phyloP scores from a whole-genome alignment of 306 rosid species.

The Hippophae rhamnoides region DNA sequence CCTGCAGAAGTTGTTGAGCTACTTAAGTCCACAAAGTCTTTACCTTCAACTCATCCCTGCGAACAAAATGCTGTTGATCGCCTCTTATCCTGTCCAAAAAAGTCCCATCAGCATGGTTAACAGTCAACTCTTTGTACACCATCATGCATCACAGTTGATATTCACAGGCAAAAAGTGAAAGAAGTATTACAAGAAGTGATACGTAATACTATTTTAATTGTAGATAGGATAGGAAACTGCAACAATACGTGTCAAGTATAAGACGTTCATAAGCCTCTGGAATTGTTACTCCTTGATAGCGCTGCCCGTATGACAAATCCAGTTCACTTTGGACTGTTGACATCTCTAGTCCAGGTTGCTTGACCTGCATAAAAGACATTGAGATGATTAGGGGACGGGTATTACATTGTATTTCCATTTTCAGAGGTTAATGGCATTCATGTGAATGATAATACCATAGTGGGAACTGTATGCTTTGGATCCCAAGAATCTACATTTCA shows the following conservation, averaged over 20 bases:
- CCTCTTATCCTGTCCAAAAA: constrained; percentile 68
- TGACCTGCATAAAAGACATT: constrained; percentile 48
- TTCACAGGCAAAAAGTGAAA: not conserved
- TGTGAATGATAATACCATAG: too few relatives aligned
- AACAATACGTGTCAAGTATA: constrained; percentile 86
- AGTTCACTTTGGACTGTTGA: constrained; percentile 77
- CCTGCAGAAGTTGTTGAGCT: too few relatives aligned
- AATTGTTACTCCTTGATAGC: constrained; percentile 65
- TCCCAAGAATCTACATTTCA: too few relatives aligned
- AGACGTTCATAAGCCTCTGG: constrained; percentile 98
- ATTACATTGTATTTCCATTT: not conserved
- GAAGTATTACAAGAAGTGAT: constrained; percentile 5
- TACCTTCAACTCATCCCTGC: constrained; percentile 96
- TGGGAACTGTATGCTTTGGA: too few relatives aligned
- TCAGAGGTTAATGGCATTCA: not conserved
- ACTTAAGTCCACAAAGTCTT: too few relatives aligned
- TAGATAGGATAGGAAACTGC: not conserved
- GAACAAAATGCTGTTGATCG: constrained; percentile 92
- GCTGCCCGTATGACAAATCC: constrained; percentile 83
- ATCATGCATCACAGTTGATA: constrained; percentile 2
- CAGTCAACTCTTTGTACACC: constrained; percentile 1
- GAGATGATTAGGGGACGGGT: not conserved
- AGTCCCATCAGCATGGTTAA: constrained; percentile 11
- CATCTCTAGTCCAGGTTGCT: constrained; percentile 97
- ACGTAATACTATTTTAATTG: not conserved